Evolutionary conservation across 495 filamentous ascomycete species (phyloP).

Genomic region (Talaromyces wortmannii): DNA sequence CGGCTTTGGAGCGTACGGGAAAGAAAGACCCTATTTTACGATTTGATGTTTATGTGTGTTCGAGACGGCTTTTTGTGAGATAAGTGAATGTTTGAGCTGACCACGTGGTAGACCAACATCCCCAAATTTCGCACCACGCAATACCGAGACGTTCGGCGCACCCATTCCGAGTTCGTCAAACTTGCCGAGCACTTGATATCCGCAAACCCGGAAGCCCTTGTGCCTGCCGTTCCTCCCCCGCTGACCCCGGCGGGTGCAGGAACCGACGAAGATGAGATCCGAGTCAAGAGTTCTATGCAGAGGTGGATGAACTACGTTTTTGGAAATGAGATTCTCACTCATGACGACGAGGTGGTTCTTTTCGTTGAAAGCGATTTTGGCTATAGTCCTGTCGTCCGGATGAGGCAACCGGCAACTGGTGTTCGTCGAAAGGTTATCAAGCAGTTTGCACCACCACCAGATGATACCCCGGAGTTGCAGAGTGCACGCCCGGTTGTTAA

Average conservation of each 20-base stretch:
- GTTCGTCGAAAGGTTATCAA: constrained; percentile 92
- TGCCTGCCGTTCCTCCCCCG: constrained; percentile 89
- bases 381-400: constrained; percentile 89
- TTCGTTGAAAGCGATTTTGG: constrained; percentile 98
- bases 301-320: constrained; percentile 93
- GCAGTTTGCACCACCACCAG: constrained; percentile 95
- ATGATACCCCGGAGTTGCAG: constrained; percentile 92
- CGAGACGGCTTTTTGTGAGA: neutral
- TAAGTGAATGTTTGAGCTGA: constrained; percentile 6
- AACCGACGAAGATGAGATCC: constrained; percentile 90
- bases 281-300: constrained; percentile 84
- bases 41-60: constrained; percentile 92
- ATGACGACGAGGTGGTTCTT: constrained; percentile 92
- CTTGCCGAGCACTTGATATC: constrained; percentile 91
- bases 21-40: constrained; percentile 91
- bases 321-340: constrained; percentile 83
- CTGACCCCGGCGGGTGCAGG: constrained; percentile 90
- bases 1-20: constrained; percentile 82
- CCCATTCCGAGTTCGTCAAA: constrained; percentile 93
- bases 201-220: constrained; percentile 93
- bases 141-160: constrained; percentile 91
- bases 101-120: constrained; percentile 75
- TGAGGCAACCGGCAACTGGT: constrained; percentile 96
- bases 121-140: constrained; percentile 96
- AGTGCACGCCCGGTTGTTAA: constrained; percentile 88